phyloP scores from a whole-genome alignment of 2,329 filamentous ascomycete genomes.

The Ramularia endophylla region DNA sequence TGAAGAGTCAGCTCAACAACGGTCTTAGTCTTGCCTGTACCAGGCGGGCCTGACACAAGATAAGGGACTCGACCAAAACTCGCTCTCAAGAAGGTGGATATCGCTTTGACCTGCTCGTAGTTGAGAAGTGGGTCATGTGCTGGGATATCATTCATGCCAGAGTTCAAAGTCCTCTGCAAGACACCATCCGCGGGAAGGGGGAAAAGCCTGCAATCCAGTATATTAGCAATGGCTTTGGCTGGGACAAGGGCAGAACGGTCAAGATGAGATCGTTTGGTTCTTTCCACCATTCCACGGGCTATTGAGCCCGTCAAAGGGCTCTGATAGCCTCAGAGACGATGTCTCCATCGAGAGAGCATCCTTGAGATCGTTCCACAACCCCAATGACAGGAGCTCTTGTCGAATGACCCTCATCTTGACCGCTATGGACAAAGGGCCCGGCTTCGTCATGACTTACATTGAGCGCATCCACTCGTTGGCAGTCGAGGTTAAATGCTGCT shows the following conservation, averaged over 20 bases:
- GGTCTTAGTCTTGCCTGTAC: conserved; percentile 50
- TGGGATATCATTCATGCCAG: conserved; percentile 28
- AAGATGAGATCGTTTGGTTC: too few species aligned
- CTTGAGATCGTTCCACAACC: too few species aligned
- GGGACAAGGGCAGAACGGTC: too few species aligned
- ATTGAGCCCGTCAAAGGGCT: too few species aligned
- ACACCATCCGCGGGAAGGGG: conserved; percentile 34
- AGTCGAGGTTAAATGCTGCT: conserved; percentile 3
- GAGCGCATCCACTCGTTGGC: conserved; percentile 28
- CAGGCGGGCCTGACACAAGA: conserved; percentile 45
- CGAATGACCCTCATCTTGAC: too few species aligned
- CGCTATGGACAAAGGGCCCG: too few species aligned
- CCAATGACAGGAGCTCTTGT: too few species aligned
- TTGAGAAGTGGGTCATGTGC: conserved; percentile 40
- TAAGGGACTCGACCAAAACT: conserved; percentile 43
- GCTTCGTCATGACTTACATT: conserved; percentile 28
- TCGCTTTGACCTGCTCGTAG: conserved; percentile 44
- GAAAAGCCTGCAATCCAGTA: conserved; percentile 34
- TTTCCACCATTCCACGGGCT: too few species aligned
- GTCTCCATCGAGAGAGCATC: too few species aligned
- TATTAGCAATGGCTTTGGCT: too few species aligned
- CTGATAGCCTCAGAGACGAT: too few species aligned
- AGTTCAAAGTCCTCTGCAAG: conserved; percentile 36
- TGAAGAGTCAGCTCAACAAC: conserved; percentile 41
- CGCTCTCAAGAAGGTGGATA: conserved; percentile 36